Base-by-base conservation (phyloP, 164 flowering plant genomes). In the Annona cherimola region DNA sequence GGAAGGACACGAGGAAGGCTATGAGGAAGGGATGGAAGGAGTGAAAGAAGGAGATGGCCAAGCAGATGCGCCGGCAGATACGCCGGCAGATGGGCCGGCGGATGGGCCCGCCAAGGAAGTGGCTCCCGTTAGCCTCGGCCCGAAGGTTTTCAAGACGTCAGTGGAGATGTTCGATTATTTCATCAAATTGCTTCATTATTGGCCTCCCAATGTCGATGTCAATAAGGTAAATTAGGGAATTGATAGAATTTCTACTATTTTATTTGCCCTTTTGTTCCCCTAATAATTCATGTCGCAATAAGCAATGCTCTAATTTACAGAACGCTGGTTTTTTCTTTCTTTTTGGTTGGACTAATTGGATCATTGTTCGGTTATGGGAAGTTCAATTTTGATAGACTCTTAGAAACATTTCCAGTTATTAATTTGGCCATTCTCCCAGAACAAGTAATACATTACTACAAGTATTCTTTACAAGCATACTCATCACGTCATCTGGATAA, bases 101-200 rank as follows among this genome's bases (percentile, higher is more conserved):
- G 44, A 69, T n/a, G 62, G 9, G 3, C 42, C 70, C 35, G 77
- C 66, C 69, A 71, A 72, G 73, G 69, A 66, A 16, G 54, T 82
- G 62, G 87, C 61, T 46, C 79, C 65, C 55, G 91, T 84, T 18
- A 75, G 4, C 6, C 26, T 93, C 44, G 97, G 95, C 3, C 89
- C 96, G 20, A 93, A 93, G 81, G 77, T 11, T 41, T 90, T 94
- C 76, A 79, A 71, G 0, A 79, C 96, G 0, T 82, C 96, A 0
- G 87, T 79, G 9, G 93, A 89, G 78, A 87, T 94, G 92, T 94
- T 85, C 61, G 86, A 94, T 80, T 90, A 94, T 76, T 94, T 90
- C 80, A 79, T 45, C 84, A 87, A 90, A 83, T 76, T 92, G 11
- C 89, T 90, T 63, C 94, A 89, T 73, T 57, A 63, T 76, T 94